Percentiles rank a stretch among this genome's conserved stretches.
phyloP scores from a whole-genome alignment of 306 rosid species.

The Chamaecrista fasciculata region DNA sequence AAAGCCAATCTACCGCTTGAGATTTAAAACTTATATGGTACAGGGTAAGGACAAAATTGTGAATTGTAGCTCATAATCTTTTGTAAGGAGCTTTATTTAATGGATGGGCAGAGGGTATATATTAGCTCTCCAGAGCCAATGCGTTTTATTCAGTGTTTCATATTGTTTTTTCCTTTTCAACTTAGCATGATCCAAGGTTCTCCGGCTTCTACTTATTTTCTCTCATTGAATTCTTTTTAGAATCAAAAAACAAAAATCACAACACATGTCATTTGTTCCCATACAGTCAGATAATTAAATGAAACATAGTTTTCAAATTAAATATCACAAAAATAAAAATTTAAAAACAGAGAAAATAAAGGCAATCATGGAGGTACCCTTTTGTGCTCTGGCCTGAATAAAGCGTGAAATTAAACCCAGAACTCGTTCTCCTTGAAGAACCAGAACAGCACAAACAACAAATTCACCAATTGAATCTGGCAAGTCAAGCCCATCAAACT shows the following conservation, averaged over 20 bases:
- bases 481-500: conserved; percentile 94
- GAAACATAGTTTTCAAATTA: conserved; percentile 17
- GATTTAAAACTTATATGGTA: not conserved
- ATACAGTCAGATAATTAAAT: not conserved
- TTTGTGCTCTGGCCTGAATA: conserved; percentile 83
- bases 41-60: conserved; percentile 1
- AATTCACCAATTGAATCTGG: conserved; percentile 95
- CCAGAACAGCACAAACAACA: conserved; percentile 71
- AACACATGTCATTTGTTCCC: not conserved
- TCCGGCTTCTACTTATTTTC: not conserved
- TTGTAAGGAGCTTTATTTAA: not conserved
- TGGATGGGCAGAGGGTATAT: not conserved
- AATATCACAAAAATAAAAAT: not conserved
- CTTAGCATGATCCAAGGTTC: not conserved
- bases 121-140: conserved; percentile 4
- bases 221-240: not conserved
- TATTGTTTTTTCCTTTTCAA: not conserved
- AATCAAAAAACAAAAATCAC: not conserved
- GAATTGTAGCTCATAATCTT: not conserved
- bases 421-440: conserved; percentile 85
- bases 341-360: too few relatives aligned
- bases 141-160: not conserved
- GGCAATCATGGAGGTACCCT: conserved; percentile 50
- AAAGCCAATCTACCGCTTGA: not conserved
- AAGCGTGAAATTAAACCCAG: conserved; percentile 82